Conservation (phyloP, 345 rosid genomes). For the Passiflora organensis region DNA sequence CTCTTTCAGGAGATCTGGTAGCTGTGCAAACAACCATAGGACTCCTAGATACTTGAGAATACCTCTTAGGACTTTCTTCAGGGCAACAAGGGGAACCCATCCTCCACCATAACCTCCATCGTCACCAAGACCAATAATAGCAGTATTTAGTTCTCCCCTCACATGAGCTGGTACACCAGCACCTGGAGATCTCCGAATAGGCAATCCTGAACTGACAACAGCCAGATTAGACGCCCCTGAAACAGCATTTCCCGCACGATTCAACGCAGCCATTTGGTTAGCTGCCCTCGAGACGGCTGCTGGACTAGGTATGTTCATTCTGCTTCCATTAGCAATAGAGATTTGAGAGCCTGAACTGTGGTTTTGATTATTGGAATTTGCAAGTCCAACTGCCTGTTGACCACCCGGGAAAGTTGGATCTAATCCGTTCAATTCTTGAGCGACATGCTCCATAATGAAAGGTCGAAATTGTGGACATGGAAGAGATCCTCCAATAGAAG, state of each 20-base stretch:
- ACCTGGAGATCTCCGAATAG: conserved; percentile 78
- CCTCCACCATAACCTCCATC: conserved; percentile 99
- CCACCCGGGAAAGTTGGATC: conserved; percentile 68
- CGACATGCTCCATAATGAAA: conserved; percentile 99
- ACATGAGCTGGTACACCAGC: conserved; percentile 80
- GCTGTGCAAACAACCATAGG: conserved; percentile 90
- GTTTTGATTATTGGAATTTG: conserved; percentile 37
- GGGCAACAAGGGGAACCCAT: conserved; percentile 99
- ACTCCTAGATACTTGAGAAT: conserved; percentile 97
- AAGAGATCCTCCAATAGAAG: conserved; percentile 88
- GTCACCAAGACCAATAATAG: conserved; percentile 96
- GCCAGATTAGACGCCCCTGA: conserved; percentile 60
- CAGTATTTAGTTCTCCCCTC: conserved; percentile 91
- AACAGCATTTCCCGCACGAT: conserved; percentile 62
- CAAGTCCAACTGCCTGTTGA: conserved; percentile 58
- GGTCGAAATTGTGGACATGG: conserved; percentile 99
- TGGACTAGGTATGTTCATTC: conserved; percentile 57
- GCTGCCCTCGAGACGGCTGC: conserved; percentile 58
- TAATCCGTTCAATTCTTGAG: conserved; percentile 88
- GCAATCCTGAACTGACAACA: conserved; percentile 54
- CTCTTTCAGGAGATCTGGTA: conserved; percentile 89
- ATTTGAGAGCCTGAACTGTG: conserved; percentile 45
- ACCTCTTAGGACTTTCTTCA: conserved; percentile 93
- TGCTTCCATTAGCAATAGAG: conserved; percentile 55
- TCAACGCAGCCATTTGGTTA: conserved; percentile 53